Base-by-base conservation (phyloP, 768 basidiomycete genomes). In the Lactarius indigo region DNA sequence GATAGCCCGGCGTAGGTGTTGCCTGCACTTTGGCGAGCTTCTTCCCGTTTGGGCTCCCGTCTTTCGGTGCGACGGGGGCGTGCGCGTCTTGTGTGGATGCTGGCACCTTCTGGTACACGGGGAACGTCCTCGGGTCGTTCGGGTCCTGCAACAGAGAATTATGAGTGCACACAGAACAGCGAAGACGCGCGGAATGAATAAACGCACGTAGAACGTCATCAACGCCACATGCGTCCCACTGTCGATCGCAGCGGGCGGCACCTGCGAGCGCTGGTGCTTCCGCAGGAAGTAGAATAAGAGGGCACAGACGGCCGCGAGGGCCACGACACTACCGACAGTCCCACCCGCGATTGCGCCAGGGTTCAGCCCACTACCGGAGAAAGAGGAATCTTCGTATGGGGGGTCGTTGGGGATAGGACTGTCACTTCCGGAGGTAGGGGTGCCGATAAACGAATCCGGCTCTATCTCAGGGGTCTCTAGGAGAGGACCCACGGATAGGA, bases 71-170 rank as follows among this genome's bases (percentile, higher is more conserved):
- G 10, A 5, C 9, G 10, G 23, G 6, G 20, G 2, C 30, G 37
- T 37, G 2, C 17, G 9, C 17, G 3, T 56, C 52, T 2, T 26
- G 60, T 17, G 28, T 5, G 12, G 37, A 37, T 12, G 23, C 10
- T 17, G n/a, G 3, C n/a, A 9, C 3, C 30, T 12, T 18, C 20
- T 58, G 61, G 37, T 26, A 58, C 12, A 44, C 61, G 0, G 65
- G 61, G 57, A 10, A 66, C 30, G 65, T 66, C 6, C 47, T 42
- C 7, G 65, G 57, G 5, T 66, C 65, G 50, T 52, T 52, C 39
- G 65, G 65, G 39, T 66, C 28, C 65, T 66, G 47, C 3, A 28
- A 17, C 37, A 37, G 31, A 30, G 17, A 12, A 47, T 10, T 10
- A 3, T 47, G 41, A 12, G 26, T 2, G 2, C 15, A 28, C n/a